Conservation (phyloP, 2,329 filamentous ascomycete genomes). For the Penicillium concentricum region DNA sequence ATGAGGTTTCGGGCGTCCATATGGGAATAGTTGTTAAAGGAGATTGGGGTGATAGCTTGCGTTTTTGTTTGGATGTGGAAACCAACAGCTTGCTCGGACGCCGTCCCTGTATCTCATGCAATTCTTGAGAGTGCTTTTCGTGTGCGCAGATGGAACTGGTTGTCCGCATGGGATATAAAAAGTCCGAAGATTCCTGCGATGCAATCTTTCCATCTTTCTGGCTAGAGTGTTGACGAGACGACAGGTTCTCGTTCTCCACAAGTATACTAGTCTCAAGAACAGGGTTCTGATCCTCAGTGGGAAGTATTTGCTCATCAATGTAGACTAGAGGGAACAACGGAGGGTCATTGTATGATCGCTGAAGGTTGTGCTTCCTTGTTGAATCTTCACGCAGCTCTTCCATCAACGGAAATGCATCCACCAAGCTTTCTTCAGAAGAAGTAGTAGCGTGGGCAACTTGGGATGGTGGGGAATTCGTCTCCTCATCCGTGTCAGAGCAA, state of each 20-base stretch:
- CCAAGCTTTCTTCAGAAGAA: background rate
- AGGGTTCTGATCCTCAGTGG: background rate
- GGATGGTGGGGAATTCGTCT: background rate
- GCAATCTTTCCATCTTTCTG: conserved; percentile 6
- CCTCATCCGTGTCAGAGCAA: conserved; percentile 16
- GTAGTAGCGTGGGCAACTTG: background rate
- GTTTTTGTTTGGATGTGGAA: background rate
- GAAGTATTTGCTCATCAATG: conserved; percentile 15
- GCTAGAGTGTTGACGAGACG: conserved; percentile 9
- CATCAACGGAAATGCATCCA: background rate
- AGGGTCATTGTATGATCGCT: background rate
- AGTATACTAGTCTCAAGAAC: conserved; percentile 9
- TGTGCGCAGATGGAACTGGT: background rate
- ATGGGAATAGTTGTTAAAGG: conserved; percentile 30
- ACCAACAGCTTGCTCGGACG: background rate
- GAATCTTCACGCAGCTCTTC: background rate
- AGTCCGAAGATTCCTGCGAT: background rate
- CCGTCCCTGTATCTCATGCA: background rate
- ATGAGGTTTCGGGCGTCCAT: conserved; percentile 16
- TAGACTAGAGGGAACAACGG: conserved; percentile 18
- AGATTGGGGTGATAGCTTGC: conserved; percentile 9
- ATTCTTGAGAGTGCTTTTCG: background rate
- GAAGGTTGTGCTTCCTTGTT: background rate
- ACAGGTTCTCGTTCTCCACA: conserved; percentile 24
- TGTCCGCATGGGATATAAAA: background rate